These are phyloP conservation scores for Aspergillus campestris DNA, from an alignment of 495 filamentous ascomycete genomes.

Conservation along the genomic window DNA sequence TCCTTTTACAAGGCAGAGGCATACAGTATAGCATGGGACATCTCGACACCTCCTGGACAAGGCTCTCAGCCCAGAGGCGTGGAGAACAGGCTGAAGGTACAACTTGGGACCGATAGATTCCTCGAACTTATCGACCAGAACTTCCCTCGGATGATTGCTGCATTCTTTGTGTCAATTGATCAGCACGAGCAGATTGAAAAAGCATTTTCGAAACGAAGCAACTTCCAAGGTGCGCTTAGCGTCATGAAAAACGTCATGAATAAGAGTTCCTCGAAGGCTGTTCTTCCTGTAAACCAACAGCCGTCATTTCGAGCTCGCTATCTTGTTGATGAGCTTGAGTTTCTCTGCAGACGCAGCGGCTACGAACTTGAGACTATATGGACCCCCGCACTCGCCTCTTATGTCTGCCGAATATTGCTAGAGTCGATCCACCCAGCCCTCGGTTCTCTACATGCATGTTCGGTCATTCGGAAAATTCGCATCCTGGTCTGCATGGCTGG, in stretches of 20 bases:
- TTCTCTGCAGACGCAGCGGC: constrained; percentile 61
- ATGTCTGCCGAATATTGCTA: constrained; percentile 68
- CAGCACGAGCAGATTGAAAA: constrained; percentile 71
- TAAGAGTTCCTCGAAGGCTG: constrained; percentile 49
- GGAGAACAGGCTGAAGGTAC: constrained; percentile 59
- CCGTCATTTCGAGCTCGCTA: constrained; percentile 76
- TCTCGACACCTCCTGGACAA: constrained; percentile 49
- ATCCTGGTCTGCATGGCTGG: constrained; percentile 75
- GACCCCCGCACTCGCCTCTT: constrained; percentile 65
- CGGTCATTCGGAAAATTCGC: constrained; percentile 76
- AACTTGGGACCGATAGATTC: constrained; percentile 59
- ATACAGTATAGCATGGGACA: constrained; percentile 76
- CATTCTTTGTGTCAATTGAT: constrained; percentile 60
- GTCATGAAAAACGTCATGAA: constrained; percentile 58
- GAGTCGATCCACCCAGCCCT: constrained; percentile 78
- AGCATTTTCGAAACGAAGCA: constrained; percentile 55
- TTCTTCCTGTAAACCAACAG: constrained; percentile 67
- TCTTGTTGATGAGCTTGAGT: constrained; percentile 61
- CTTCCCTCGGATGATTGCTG: constrained; percentile 67
- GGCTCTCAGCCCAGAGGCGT: constrained; percentile 46
- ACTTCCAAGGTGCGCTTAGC: constrained; percentile 48
- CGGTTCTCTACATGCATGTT: constrained; percentile 77
- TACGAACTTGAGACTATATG: constrained; percentile 61
- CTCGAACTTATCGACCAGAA: constrained; percentile 49
- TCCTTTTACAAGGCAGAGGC: constrained; percentile 75